Evolutionary conservation across 805 yeast genomes (phyloP), one percentile per base, ranked within the genome.

Genomic region (Metschnikowia koreensis): DNA sequence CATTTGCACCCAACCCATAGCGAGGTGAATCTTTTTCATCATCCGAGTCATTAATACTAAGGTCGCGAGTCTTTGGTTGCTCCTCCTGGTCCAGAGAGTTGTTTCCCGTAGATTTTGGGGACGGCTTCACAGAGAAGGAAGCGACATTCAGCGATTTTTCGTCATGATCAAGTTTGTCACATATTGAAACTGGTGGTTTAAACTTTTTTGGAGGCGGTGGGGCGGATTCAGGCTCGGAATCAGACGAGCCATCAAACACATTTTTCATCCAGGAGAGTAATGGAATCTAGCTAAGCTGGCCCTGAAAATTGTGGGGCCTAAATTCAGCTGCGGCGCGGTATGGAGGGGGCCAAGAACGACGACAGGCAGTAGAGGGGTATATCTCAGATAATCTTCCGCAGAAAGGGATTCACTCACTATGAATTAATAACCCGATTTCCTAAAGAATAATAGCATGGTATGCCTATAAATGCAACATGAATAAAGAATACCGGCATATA

Each of bases 201-300:
- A 50, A 34, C 38, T 43, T 53, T 41, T 50, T 50, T 5, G 47
- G 40, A 12, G 51, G 49, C 27, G 50, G 45, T n/a, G 38, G 41
- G n/a, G 38, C 33, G 15, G 11, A 16, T 28, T 53, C 52, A 12
- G 46, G 13, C 11, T 56, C 60, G 26, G 58, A 50, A 26, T 52
- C 58, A 6, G 59, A 56, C 8, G 57, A 51, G 38, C 52, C 54
- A 5, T 51, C 60, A 37, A 56, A 54, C 11, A 54, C 60, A 54
- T 56, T 56, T 41, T 46, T 52, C 60, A 56, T 56, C 15, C 48
- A 44, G 42, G 31, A 12, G 15, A 46, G 22, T 12, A 33, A 37
- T n/a, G 34, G 41, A 4, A 13, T 31, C 37, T 22, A 36, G 15
- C 13, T n/a, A 31, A 13, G 13, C 34, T 13, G 44, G 15, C n/a